phyloP scores from a whole-genome alignment of 192 early-diverging fungal genomes.

The Podochytrium sp. region DNA sequence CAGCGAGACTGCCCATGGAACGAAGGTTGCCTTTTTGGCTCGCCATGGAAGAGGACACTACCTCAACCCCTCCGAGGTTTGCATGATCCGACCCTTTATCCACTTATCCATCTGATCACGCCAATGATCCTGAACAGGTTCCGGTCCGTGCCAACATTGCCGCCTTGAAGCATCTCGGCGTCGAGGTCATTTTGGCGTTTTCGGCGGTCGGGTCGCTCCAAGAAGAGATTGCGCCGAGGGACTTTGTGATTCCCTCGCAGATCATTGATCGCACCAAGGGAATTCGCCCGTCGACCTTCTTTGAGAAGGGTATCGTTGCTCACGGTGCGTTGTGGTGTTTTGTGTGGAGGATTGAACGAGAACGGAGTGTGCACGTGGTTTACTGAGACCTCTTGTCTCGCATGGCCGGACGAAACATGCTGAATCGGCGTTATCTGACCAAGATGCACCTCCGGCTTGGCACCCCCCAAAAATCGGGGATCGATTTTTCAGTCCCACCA shows the following conservation, averaged over 20 bases:
- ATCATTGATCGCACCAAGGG: slow-evolving; percentile 99
- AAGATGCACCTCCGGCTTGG: too few relatives aligned
- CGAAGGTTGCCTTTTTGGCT: slow-evolving; percentile 93
- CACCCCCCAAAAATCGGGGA: too few relatives aligned
- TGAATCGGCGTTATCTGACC: too few relatives aligned
- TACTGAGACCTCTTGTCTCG: background rate
- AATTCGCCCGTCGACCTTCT: slow-evolving; percentile 90
- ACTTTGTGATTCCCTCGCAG: slow-evolving; percentile 95
- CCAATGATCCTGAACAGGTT: slow-evolving; percentile 86
- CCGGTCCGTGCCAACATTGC: slow-evolving; percentile 97
- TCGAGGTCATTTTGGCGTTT: slow-evolving; percentile 90
- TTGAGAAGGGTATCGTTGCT: slow-evolving; percentile 89
- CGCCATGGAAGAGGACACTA: slow-evolving; percentile 91
- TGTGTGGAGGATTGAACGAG: too few relatives aligned
- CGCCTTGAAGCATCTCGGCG: slow-evolving; percentile 92
- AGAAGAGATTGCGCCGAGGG: slow-evolving; percentile 89
- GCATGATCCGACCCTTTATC: background rate
- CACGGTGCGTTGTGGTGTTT: slow-evolving; percentile 63
- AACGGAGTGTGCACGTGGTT: background rate
- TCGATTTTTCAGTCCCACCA: too few relatives aligned
- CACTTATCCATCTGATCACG: slow-evolving; percentile 24
- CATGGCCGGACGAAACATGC: too few relatives aligned
- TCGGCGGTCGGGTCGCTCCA: slow-evolving; percentile 95
- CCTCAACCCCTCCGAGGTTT: slow-evolving; percentile 40
- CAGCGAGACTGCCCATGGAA: slow-evolving; percentile 65